Evolutionary conservation across 768 basidiomycete genomes (phyloP).

Genomic region (Panaeolus papilionaceus): DNA sequence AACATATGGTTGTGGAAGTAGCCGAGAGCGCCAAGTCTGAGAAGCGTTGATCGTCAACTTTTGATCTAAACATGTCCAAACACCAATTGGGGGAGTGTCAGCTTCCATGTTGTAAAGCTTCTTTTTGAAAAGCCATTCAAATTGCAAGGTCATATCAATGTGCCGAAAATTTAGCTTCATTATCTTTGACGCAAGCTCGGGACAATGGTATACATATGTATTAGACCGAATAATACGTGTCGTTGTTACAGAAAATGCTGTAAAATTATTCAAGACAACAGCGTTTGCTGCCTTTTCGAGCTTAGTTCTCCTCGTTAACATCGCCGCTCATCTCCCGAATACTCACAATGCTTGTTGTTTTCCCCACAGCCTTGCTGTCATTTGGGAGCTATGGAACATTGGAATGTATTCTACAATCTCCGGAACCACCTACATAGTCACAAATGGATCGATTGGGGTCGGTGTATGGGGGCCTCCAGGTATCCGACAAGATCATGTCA

Average conservation of each 20-base stretch:
- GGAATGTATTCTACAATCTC: background rate
- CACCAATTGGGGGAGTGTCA: background rate
- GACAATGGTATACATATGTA: background rate
- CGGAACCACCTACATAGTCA: conserved; percentile 2
- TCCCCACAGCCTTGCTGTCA: conserved; percentile 9
- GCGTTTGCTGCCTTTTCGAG: background rate
- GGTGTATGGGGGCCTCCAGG: background rate
- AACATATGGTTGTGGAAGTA: background rate
- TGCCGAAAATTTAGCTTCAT: background rate
- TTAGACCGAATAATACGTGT: background rate
- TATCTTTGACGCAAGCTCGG: background rate
- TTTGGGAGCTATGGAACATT: background rate
- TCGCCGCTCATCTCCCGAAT: conserved; percentile 7
- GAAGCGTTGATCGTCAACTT: conserved; percentile 2
- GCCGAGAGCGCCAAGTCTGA: conserved; percentile 4
- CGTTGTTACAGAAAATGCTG: background rate
- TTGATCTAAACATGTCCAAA: background rate
- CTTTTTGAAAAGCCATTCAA: background rate
- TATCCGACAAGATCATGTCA: conserved; percentile 2
- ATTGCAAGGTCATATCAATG: background rate
- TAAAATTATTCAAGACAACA: background rate
- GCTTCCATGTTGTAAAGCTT: background rate
- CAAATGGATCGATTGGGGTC: background rate
- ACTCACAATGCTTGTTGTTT: conserved; percentile 4
- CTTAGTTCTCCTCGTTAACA: conserved; percentile 8